phyloP scores from a whole-genome alignment of 305 asterid genomes.

The Solanum aculeatissimum region DNA sequence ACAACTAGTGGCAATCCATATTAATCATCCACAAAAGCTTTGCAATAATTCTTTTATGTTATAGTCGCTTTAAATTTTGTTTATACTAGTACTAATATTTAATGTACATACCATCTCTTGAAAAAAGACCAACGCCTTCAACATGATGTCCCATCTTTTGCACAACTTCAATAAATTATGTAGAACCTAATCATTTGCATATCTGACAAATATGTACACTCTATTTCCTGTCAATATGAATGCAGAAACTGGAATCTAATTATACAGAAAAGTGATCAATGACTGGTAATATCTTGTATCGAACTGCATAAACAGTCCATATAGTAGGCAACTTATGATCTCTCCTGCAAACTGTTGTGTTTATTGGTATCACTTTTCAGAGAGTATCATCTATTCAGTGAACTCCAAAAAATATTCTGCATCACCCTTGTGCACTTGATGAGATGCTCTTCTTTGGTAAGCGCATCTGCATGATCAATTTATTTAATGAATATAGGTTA shows the following conservation, averaged over 20 bases:
- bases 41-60: neutral
- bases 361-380: neutral
- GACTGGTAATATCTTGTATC: neutral
- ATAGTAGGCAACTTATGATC: neutral
- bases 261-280: neutral
- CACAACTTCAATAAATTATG: neutral
- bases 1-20: neutral
- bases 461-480: constrained; percentile 52
- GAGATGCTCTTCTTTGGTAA: constrained; percentile 40
- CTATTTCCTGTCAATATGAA: neutral
- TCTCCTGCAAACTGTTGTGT: neutral
- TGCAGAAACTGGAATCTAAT: neutral
- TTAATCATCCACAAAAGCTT: neutral
- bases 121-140: neutral
- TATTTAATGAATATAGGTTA: neutral
- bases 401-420: neutral
- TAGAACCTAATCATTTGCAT: neutral
- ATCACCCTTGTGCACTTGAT: neutral
- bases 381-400: neutral
- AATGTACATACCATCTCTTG: neutral
- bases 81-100: neutral
- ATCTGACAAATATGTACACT: neutral
- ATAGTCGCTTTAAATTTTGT: neutral
- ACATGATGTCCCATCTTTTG: neutral
- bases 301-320: neutral